Evolutionary conservation across 371 early-diverging fungal species (phyloP).

Genomic region (Syncephalastrum racemosum): DNA sequence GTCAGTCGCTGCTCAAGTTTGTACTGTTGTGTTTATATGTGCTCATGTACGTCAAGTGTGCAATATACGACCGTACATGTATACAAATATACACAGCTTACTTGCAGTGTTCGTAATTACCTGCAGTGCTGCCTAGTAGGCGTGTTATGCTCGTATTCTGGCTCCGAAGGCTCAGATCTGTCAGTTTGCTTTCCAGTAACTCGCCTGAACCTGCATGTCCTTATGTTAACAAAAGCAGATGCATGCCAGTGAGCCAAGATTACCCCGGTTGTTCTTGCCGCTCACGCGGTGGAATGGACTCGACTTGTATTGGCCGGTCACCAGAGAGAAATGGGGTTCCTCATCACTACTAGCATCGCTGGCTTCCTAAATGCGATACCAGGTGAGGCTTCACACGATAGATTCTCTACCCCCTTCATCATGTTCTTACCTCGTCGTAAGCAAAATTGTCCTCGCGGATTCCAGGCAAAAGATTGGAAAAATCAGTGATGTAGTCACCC

Average conservation of each 20-base stretch:
- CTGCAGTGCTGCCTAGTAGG: conserved; percentile 78
- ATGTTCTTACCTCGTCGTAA: conserved; percentile 37
- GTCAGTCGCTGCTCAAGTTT: neutral
- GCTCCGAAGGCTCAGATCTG: conserved; percentile 59
- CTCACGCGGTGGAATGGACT: conserved; percentile 17
- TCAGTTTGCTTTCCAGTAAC: conserved; percentile 37
- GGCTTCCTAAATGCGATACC: conserved; percentile 22
- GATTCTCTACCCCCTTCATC: neutral
- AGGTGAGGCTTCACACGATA: neutral
- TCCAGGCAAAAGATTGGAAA: conserved; percentile 59
- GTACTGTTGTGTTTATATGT: neutral
- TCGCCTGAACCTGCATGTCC: conserved; percentile 14
- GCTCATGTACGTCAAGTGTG: no score
- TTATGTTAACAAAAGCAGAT: neutral
- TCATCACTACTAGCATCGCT: conserved; percentile 66
- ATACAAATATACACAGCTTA: no score
- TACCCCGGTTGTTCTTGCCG: neutral
- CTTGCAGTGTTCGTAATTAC: conserved; percentile 21
- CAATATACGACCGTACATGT: no score
- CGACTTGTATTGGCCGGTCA: conserved; percentile 80
- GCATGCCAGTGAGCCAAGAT: neutral
- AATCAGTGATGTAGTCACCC: conserved; percentile 75
- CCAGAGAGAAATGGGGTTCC: conserved; percentile 83
- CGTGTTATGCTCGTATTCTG: conserved; percentile 62
- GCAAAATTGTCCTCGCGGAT: conserved; percentile 40